Evolutionary conservation across 441 rosid genomes (phyloP).

Genomic region (Erodium moschatum): DNA sequence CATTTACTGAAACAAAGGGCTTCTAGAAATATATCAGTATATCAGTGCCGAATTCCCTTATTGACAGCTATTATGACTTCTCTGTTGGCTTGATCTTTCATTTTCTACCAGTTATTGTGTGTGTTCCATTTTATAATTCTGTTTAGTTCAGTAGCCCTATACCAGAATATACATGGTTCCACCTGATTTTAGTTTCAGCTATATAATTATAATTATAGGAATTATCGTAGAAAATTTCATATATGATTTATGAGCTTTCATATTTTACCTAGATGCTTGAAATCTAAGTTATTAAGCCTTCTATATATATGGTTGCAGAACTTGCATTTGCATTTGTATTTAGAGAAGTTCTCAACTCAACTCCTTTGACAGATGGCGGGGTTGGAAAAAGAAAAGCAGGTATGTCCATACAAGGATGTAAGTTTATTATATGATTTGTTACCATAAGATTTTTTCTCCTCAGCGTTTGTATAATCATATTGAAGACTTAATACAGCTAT

Average conservation of each 20-base stretch:
- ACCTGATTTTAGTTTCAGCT: not conserved
- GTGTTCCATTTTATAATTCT: not conserved
- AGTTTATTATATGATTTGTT: not conserved
- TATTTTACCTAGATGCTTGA: not conserved
- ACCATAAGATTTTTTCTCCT: not conserved
- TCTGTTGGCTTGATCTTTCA: not conserved
- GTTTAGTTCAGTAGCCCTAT: not conserved
- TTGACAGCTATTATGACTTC: not conserved
- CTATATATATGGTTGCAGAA: conserved; percentile 38
- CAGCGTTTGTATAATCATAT: not conserved
- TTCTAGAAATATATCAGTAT: not conserved
- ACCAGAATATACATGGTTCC: not conserved
- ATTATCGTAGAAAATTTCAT: not conserved
- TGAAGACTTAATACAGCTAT: not conserved
- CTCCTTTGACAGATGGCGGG: conserved; percentile 28
- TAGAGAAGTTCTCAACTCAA: conserved; percentile 48
- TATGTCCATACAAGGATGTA: conserved; percentile 20
- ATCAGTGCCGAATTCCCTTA: not conserved
- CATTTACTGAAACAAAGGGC: not conserved
- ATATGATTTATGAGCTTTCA: not conserved
- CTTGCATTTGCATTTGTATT: conserved; percentile 72
- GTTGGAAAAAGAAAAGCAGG: conserved; percentile 71
- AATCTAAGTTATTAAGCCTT: not conserved
- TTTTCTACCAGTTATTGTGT: not conserved
- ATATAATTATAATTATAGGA: not conserved